Conservation (phyloP, 768 basidiomycete species). For the Thelephora aurantiotincta region DNA sequence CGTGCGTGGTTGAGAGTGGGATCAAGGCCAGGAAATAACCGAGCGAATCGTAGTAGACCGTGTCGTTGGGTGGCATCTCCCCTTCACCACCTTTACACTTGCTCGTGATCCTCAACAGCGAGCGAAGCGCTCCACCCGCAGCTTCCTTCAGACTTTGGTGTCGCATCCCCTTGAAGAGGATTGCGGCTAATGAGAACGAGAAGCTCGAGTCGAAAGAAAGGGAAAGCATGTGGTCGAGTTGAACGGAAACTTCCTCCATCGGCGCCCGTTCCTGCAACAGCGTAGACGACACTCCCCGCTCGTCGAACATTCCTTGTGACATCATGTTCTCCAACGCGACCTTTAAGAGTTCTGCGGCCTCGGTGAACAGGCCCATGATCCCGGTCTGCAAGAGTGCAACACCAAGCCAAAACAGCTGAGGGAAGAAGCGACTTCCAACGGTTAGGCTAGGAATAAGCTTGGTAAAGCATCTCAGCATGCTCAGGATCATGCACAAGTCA, state of each 20-base stretch:
- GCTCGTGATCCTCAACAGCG: slow-evolving; percentile 47
- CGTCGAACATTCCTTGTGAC: slow-evolving; percentile 40
- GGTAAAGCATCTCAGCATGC: slow-evolving; percentile 80
- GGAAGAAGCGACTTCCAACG: slow-evolving; percentile 55
- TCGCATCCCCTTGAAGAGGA: slow-evolving; percentile 80
- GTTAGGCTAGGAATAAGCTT: slow-evolving; percentile 61
- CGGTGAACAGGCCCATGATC: slow-evolving; percentile 51
- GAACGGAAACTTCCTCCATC: slow-evolving; percentile 53
- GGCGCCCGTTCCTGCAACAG: slow-evolving; percentile 50
- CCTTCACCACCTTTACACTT: slow-evolving; percentile 20
- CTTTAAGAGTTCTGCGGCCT: slow-evolving; percentile 55
- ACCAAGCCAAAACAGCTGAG: slow-evolving; percentile 76
- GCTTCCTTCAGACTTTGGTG: slow-evolving; percentile 47
- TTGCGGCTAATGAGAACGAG: slow-evolving; percentile 69
- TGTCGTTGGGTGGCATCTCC: slow-evolving; percentile 19
- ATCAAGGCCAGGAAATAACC: slow-evolving; percentile 74
- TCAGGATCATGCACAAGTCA: slow-evolving; percentile 60
- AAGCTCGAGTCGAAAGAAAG: slow-evolving; percentile 69
- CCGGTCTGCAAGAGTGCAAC: slow-evolving; percentile 73
- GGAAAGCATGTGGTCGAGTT: slow-evolving; percentile 59
- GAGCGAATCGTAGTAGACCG: slow-evolving; percentile 44
- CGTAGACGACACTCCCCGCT: slow-evolving; percentile 34
- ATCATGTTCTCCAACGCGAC: slow-evolving; percentile 54
- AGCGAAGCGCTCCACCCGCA: slow-evolving; percentile 47
- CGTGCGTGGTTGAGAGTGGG: slow-evolving; percentile 45